Evolutionary conservation across 306 rosid genomes (phyloP), one percentile per base, ranked within the genome.

Genomic region (Crotalaria pallida): DNA sequence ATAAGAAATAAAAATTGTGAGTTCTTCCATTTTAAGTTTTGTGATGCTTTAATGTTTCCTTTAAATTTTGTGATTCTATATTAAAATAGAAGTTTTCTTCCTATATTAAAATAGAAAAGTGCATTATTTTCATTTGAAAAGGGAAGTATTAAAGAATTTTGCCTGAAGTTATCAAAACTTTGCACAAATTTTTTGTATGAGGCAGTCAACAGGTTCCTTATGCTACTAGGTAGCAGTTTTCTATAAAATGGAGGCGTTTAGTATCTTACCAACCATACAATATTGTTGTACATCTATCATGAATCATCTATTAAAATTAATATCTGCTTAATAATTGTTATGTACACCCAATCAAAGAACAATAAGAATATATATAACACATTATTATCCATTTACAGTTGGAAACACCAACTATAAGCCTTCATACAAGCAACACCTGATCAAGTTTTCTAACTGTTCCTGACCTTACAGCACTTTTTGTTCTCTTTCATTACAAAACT

Each of bases 301-400:
- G n/a, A 11, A 69, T 60, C 17, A 13, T 77, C 70, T 52, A n/a
- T 21, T 27, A 51, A 61, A 51, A 50, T 16, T 16, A 63, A 56
- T 69, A 18, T 62, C 4, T 64, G 15, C 19, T 43, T 16, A 61
- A 16, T 69, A 64, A 47, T 64, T 71, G 36, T 12, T 45, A 12
- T 71, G 40, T 36, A 16, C 52, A 71, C 65, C 51, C 45, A 74
- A 56, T 57, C 24, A 69, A 80, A 56, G 47, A 53, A 22, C 48
- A 60, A 52, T 17, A 67, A 49, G 24, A 59, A 75, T 71, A 45
- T 0, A 75, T 71, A 45, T 0, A 75, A 58, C 68, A 76, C 62
- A 66, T 64, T 17, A 75, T 52, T 71, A 48, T 62, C 52, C 81
- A 63, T 70, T 29, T 67, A 70, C 65, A 40, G 58, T 72, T 72